phyloP scores from a whole-genome alignment of 495 filamentous ascomycete genomes.

The Aspergillus ellipticus region DNA sequence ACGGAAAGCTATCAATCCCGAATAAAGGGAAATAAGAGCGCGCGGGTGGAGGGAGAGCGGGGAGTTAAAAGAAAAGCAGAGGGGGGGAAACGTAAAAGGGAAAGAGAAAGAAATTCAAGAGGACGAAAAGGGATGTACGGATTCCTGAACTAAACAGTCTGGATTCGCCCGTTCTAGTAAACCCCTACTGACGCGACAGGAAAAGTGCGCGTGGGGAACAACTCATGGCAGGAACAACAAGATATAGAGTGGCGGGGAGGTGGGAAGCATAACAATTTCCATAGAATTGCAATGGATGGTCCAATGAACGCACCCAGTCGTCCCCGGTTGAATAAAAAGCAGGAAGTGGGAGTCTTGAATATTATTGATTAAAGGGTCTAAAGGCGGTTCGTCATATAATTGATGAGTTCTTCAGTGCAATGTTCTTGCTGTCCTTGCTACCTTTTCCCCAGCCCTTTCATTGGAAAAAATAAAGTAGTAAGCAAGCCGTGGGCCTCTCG shows the following conservation, averaged over 20 bases:
- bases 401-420: too few species aligned
- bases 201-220: background rate
- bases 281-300: background rate
- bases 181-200: constrained; percentile 12
- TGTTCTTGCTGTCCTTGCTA: too few species aligned
- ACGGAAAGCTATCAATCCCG: background rate
- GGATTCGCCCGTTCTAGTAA: constrained; percentile 9
- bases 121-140: background rate
- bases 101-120: background rate
- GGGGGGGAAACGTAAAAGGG: background rate
- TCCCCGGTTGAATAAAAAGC: background rate
- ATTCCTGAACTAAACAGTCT: background rate
- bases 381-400: too few species aligned
- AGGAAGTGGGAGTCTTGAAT: background rate
- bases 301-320: background rate
- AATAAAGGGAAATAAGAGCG: background rate
- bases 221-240: background rate
- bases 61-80: background rate
- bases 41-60: background rate
- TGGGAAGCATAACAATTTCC: background rate
- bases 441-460: too few species aligned
- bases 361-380: background rate
- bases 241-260: background rate
- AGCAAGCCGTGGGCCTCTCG: too few species aligned
- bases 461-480: too few species aligned